phyloP scores from a whole-genome alignment of 768 basidiomycete species.

The Lactarius pseudohatsudake region DNA sequence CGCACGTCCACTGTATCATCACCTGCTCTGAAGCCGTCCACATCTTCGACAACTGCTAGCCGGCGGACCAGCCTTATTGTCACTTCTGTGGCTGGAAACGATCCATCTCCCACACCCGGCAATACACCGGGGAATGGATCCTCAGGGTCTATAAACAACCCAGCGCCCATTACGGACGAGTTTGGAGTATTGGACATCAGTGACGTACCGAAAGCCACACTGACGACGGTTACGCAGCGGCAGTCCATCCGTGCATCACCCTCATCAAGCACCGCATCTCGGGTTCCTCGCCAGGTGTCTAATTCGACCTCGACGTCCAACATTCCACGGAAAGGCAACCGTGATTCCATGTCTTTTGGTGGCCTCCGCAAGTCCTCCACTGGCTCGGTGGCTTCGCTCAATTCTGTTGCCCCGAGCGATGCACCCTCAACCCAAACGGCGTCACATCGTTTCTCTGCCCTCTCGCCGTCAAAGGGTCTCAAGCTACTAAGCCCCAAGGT shows the following conservation, averaged over 20 bases:
- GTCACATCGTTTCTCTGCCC: slow-evolving; percentile 72
- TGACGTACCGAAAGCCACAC: slow-evolving; percentile 49
- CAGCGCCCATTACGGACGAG: slow-evolving; percentile 50
- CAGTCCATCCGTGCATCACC: slow-evolving; percentile 68
- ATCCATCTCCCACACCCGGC: slow-evolving; percentile 58
- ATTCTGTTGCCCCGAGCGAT: slow-evolving; percentile 48
- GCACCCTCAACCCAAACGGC: slow-evolving; percentile 32
- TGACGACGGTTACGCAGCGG: slow-evolving; percentile 45
- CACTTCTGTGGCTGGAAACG: slow-evolving; percentile 53
- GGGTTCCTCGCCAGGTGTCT: slow-evolving; percentile 65
- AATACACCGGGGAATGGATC: slow-evolving; percentile 36
- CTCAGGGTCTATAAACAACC: slow-evolving; percentile 26
- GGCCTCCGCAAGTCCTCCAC: slow-evolving; percentile 82
- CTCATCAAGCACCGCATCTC: slow-evolving; percentile 51
- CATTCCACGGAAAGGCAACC: slow-evolving; percentile 61
- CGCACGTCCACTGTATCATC: slow-evolving; percentile 73
- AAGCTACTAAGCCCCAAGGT: slow-evolving; percentile 82
- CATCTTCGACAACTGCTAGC: slow-evolving; percentile 43
- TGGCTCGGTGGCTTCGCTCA: slow-evolving; percentile 70
- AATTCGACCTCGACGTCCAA: slow-evolving; percentile 46
- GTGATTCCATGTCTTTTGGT: slow-evolving; percentile 78
- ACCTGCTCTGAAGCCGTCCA: slow-evolving; percentile 62
- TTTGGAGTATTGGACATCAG: slow-evolving; percentile 77
- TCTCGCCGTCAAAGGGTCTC: slow-evolving; percentile 82
- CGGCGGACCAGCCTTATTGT: slow-evolving; percentile 69